Conservation (phyloP, 345 rosid genomes). For the Citrus reticulata region DNA sequence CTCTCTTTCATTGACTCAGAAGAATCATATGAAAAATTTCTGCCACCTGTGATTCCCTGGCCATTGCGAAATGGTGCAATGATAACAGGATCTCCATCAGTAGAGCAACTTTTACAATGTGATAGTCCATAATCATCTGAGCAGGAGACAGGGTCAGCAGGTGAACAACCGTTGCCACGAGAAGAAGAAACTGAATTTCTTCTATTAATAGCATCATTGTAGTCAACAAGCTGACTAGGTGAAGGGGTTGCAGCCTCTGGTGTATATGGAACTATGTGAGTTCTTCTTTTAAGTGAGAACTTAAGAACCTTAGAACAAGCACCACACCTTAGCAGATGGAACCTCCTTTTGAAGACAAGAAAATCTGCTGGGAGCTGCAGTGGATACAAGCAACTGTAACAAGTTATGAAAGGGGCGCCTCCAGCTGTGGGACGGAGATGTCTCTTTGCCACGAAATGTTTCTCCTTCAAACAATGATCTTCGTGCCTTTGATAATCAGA, state of each 20-base stretch:
- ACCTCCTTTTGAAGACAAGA: slow-evolving; percentile 54
- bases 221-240: slow-evolving; percentile 32
- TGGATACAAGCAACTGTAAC: slow-evolving; percentile 49
- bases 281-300: slow-evolving; percentile 56
- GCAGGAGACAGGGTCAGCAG: slow-evolving; percentile 27
- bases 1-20: slow-evolving; percentile 26
- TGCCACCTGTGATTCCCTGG: slow-evolving; percentile 3
- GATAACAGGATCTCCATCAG: slow-evolving; percentile 26
- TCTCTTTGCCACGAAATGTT: slow-evolving; percentile 47
- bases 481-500: slow-evolving; percentile 50
- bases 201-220: slow-evolving; percentile 12
- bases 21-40: slow-evolving; percentile 15
- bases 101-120: slow-evolving; percentile 22
- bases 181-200: slow-evolving; percentile 17
- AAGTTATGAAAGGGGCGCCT: slow-evolving; percentile 74
- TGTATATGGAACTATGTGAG: slow-evolving; percentile 50
- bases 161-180: slow-evolving; percentile 12
- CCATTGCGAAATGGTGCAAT: slow-evolving; percentile 14
- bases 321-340: slow-evolving; percentile 72
- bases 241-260: slow-evolving; percentile 24
- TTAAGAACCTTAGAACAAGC: slow-evolving; percentile 58
- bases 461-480: slow-evolving; percentile 39
- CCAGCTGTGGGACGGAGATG: slow-evolving; percentile 74
- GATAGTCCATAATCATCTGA: slow-evolving; percentile 36
- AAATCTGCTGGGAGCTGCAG: slow-evolving; percentile 82